Percentiles rank a stretch among this genome's conserved stretches.
Conservation (phyloP, 2,329 filamentous ascomycete species). For the Pseudogymnoascus sp. region DNA sequence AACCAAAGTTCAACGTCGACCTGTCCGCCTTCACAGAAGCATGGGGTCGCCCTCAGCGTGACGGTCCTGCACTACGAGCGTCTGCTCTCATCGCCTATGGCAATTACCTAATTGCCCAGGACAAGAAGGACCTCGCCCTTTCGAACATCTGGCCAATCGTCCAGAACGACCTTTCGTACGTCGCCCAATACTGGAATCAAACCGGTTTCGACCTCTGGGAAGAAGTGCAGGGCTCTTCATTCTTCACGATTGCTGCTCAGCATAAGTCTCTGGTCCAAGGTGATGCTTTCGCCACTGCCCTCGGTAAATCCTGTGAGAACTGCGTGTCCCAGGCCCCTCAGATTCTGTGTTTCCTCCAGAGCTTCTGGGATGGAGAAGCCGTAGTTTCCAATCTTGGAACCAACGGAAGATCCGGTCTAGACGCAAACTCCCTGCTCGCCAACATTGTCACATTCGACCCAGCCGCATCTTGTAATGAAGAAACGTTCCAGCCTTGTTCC, state of each 20-base stretch:
- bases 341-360: slow-evolving; percentile 64
- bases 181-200: slow-evolving; percentile 62
- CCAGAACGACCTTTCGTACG: slow-evolving; percentile 67
- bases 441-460: slow-evolving; percentile 65
- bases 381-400: slow-evolving; percentile 61
- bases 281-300: slow-evolving; percentile 51
- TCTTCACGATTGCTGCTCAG: slow-evolving; percentile 66
- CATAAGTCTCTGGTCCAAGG: slow-evolving; percentile 65
- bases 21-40: slow-evolving; percentile 51
- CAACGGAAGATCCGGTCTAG: slow-evolving; percentile 55
- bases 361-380: slow-evolving; percentile 60
- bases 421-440: slow-evolving; percentile 61
- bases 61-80: slow-evolving; percentile 69
- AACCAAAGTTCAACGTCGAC: slow-evolving; percentile 66
- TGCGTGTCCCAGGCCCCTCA: slow-evolving; percentile 58
- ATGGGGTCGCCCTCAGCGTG: slow-evolving; percentile 74
- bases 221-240: slow-evolving; percentile 67
- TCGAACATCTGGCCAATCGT: slow-evolving; percentile 64
- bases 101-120: slow-evolving; percentile 61
- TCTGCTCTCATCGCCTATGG: slow-evolving; percentile 65
- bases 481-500: slow-evolving; percentile 61
- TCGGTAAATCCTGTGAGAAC: slow-evolving; percentile 51
- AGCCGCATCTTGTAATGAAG: slow-evolving; percentile 54
- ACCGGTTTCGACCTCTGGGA: slow-evolving; percentile 74
- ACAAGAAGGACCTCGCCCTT: slow-evolving; percentile 35